Evolutionary conservation across 2,329 filamentous ascomycete species (phyloP).

Genomic region (Diplocarpon rosae): DNA sequence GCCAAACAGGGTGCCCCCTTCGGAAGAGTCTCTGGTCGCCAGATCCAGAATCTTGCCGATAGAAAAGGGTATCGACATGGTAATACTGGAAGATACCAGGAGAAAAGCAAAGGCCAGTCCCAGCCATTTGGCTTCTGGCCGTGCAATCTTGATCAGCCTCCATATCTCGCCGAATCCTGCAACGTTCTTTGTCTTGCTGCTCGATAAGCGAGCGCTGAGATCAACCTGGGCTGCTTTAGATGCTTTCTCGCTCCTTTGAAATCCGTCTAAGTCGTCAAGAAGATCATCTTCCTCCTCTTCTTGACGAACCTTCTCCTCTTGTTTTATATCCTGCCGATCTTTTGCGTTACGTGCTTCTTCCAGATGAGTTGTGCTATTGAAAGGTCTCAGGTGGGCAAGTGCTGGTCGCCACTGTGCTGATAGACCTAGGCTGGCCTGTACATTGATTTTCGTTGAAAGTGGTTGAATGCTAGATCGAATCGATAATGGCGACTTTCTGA

Average conservation of each 20-base stretch:
- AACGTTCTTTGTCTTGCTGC: conserved; percentile 50
- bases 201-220: conserved; percentile 74
- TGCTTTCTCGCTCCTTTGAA: conserved; percentile 71
- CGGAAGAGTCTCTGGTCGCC: conserved; percentile 61
- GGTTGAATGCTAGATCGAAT: conserved; percentile 10
- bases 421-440: conserved; percentile 10
- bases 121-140: conserved; percentile 71
- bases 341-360: conserved; percentile 16
- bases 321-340: conserved; percentile 26
- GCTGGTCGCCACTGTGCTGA: conserved; percentile 23
- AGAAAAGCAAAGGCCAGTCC: conserved; percentile 72
- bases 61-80: conserved; percentile 93
- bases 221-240: conserved; percentile 82
- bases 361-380: conserved; percentile 20
- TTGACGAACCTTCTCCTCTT: conserved; percentile 28
- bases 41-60: conserved; percentile 93
- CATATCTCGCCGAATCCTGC: conserved; percentile 67
- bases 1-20: conserved; percentile 67
- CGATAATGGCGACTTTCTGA: conserved; percentile 6
- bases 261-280: conserved; percentile 43
- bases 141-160: conserved; percentile 80
- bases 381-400: conserved; percentile 22
- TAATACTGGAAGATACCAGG: conserved; percentile 80
- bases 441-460: conserved; percentile 8
- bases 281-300: conserved; percentile 34